These are phyloP conservation scores for Pyricularia sp. DNA, from an alignment of 2,329 filamentous ascomycete genomes.

Conservation along the genomic window DNA sequence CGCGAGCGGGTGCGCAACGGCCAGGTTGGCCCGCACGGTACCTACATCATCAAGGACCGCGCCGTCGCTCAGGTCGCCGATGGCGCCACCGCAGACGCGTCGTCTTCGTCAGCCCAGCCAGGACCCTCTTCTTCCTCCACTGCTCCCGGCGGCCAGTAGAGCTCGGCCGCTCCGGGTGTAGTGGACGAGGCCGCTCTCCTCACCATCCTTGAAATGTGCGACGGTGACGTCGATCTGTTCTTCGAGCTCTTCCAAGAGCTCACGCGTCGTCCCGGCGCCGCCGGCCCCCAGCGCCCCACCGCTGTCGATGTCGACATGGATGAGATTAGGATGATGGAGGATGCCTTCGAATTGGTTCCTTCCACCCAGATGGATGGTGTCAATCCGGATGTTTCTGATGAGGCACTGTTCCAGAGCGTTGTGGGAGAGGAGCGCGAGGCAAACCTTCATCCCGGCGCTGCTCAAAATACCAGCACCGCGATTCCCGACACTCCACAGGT, in stretches of 20 bases:
- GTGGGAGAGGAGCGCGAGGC: neutral
- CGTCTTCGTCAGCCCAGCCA: neutral
- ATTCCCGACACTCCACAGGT: neutral
- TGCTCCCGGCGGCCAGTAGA: neutral
- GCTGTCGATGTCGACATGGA: neutral
- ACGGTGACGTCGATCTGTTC: neutral
- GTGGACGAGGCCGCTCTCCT: neutral
- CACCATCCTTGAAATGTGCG: neutral
- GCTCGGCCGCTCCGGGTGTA: neutral
- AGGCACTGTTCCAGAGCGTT: neutral
- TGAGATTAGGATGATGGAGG: neutral
- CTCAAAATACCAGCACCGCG: neutral
- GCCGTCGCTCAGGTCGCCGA: slow-evolving; percentile 1
- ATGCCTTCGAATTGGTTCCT: neutral
- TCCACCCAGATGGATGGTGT: neutral
- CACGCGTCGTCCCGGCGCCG: neutral
- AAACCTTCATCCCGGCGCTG: neutral
- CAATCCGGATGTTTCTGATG: neutral
- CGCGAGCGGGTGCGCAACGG: slow-evolving; percentile 12
- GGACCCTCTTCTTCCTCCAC: neutral
- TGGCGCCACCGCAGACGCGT: neutral
- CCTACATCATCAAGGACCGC: slow-evolving; percentile 8
- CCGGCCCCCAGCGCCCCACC: too few relatives aligned
- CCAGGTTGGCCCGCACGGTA: slow-evolving; percentile 11
- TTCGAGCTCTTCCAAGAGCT: neutral